phyloP scores from a whole-genome alignment of 345 rosid species.

The Salix dunnii region DNA sequence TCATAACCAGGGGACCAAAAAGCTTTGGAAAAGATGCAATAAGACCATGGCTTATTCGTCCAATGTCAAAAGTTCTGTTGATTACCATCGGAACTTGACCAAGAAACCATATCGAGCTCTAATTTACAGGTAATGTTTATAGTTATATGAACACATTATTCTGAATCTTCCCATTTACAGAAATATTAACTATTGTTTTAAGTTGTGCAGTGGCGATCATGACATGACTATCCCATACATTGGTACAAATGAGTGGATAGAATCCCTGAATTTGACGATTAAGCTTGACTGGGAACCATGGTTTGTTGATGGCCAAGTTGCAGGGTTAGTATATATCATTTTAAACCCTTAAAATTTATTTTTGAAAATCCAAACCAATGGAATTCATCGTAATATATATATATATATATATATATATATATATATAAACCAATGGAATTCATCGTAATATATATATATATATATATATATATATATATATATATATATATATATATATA shows the following conservation, averaged over 20 bases:
- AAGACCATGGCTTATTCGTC: constrained; percentile 10
- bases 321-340: constrained; percentile 21
- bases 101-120: constrained; percentile 27
- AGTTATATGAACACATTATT: not conserved
- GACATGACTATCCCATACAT: constrained; percentile 30
- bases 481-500: no score
- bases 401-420: no score
- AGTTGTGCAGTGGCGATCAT: constrained; percentile 32
- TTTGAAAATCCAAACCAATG: not conserved
- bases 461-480: no score
- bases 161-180: not conserved
- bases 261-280: constrained; percentile 22
- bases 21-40: constrained; percentile 33
- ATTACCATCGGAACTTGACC: constrained; percentile 26
- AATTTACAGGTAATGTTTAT: constrained; percentile 23
- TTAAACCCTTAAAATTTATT: no score
- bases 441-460: no score
- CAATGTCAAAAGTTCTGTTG: constrained; percentile 7
- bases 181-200: not conserved
- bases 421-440: no score
- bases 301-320: constrained; percentile 40
- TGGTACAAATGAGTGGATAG: constrained; percentile 32
- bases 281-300: constrained; percentile 33
- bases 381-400: no score
- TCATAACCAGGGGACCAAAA: constrained; percentile 19